A percentile compares a stretch with the other conserved stretches of the same genome.
These are phyloP conservation scores for Phytophthora litchii DNA, from an alignment of 352 stramenopile species.

Conservation along the genomic window DNA sequence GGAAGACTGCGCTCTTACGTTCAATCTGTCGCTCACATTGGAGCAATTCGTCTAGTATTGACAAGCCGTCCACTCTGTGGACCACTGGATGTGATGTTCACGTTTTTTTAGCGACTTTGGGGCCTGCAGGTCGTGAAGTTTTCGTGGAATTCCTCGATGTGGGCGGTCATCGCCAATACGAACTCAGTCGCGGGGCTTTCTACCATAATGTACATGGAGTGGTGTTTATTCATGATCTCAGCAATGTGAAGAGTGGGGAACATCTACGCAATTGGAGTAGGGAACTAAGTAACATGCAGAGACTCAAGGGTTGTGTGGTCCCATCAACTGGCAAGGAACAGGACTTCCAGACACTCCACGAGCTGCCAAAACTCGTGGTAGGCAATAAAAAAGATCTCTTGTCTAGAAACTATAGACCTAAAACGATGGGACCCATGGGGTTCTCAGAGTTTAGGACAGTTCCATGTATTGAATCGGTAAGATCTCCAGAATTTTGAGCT, in stretches of 20 bases:
- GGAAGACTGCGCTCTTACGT: conserved; percentile 82
- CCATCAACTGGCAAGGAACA: conserved; percentile 30
- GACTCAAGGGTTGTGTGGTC: conserved; percentile 61
- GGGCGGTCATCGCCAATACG: conserved; percentile 81
- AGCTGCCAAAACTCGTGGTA: conserved; percentile 79
- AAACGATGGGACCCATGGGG: conserved; percentile 35
- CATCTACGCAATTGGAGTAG: conserved; percentile 67
- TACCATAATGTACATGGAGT: conserved; percentile 85
- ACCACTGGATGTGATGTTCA: conserved; percentile 86
- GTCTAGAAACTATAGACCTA: conserved; percentile 8
- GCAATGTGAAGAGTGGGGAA: conserved; percentile 76
- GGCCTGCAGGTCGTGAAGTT: conserved; percentile 43
- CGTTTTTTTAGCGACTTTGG: conserved; percentile 53
- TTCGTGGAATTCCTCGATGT: conserved; percentile 89
- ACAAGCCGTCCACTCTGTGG: conserved; percentile 52
- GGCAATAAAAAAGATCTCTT: conserved; percentile 81
- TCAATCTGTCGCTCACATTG: conserved; percentile 53
- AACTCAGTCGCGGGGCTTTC: conserved; percentile 79
- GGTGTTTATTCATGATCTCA: conserved; percentile 85
- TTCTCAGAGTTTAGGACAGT: conserved; percentile 54
- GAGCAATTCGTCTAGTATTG: conserved; percentile 4
- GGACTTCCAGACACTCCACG: conserved; percentile 48
- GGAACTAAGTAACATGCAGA: conserved; percentile 56
- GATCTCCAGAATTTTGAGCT: conserved; percentile 1
- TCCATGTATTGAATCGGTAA: conserved; percentile 63